Percentiles rank a stretch among this genome's conserved stretches.
These are phyloP conservation scores for Exophiala sp. DNA, from an alignment of 2,329 filamentous ascomycete genomes.

Conservation along the genomic window DNA sequence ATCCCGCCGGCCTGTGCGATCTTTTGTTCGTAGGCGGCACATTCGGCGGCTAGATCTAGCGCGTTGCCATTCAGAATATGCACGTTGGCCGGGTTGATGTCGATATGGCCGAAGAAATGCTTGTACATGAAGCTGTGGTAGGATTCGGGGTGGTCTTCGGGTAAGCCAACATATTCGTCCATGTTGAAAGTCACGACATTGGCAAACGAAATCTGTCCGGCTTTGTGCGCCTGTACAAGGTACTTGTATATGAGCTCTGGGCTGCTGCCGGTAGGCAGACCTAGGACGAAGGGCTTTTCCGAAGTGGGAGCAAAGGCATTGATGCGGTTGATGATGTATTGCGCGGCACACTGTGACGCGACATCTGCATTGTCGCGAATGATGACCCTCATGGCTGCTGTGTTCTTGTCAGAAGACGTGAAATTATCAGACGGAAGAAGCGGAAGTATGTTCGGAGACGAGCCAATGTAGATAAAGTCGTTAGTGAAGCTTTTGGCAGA, in stretches of 20 bases:
- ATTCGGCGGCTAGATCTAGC: conserved; percentile 67
- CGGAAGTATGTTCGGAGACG: neutral
- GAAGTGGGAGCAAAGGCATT: conserved; percentile 67
- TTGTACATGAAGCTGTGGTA: conserved; percentile 95
- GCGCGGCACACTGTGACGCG: conserved; percentile 70
- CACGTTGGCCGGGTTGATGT: conserved; percentile 74
- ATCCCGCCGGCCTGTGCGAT: conserved; percentile 72
- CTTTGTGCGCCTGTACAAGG: conserved; percentile 52
- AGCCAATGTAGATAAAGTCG: neutral
- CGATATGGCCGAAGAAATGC: conserved; percentile 80
- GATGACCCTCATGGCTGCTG: conserved; percentile 65
- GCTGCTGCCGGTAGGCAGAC: conserved; percentile 75
- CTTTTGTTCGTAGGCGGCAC: conserved; percentile 69
- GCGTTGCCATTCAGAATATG: conserved; percentile 81
- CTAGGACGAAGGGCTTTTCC: conserved; percentile 70
- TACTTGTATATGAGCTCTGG: conserved; percentile 71
- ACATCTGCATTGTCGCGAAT: conserved; percentile 65
- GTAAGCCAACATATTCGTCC: conserved; percentile 84
- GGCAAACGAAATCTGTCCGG: conserved; percentile 66
- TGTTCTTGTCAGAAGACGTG: neutral
- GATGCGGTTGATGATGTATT: conserved; percentile 77
- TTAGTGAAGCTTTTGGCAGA: conserved; percentile 14
- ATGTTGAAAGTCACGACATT: conserved; percentile 92
- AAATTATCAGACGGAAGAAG: neutral
- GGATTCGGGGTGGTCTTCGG: conserved; percentile 74